phyloP scores from a whole-genome alignment of 257 asterid genomes.

The Capsicum rhomboideum region DNA sequence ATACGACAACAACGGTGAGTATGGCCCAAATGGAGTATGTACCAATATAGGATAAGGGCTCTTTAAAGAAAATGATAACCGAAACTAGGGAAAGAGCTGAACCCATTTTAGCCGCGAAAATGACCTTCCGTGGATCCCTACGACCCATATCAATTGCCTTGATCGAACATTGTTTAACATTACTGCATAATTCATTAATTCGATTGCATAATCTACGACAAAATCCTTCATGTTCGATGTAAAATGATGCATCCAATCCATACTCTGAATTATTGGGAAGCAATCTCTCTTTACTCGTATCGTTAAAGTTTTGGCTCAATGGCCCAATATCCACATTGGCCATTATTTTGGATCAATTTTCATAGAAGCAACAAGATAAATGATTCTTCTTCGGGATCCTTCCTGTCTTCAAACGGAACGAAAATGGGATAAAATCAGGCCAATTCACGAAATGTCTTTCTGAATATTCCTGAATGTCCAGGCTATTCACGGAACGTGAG shows the following conservation, averaged over 20 bases:
- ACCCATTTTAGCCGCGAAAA: slow-evolving; percentile 61
- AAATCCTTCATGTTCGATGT: neutral
- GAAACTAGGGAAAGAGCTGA: slow-evolving; percentile 52
- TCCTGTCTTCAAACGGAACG: neutral
- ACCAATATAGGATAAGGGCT: slow-evolving; percentile 43
- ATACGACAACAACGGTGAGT: slow-evolving; percentile 31
- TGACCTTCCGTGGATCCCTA: slow-evolving; percentile 57
- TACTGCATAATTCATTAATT: slow-evolving; percentile 11
- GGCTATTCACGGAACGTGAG: neutral
- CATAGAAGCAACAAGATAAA: neutral
- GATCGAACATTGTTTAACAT: slow-evolving; percentile 14
- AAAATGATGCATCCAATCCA: neutral
- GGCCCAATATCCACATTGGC: neutral
- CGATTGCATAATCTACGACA: slow-evolving; percentile 7
- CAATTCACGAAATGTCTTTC: neutral
- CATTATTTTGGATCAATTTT: slow-evolving; percentile 6
- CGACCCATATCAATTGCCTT: slow-evolving; percentile 45
- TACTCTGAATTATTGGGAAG: neutral
- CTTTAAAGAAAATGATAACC: slow-evolving; percentile 48
- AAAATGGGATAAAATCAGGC: neutral
- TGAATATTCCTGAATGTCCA: neutral
- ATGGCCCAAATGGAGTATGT: slow-evolving; percentile 63
- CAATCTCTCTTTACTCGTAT: slow-evolving; percentile 11
- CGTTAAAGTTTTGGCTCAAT: slow-evolving; percentile 1
- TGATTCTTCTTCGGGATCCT: neutral